A percentile compares a stretch with the other conserved stretches of the same genome.
Evolutionary conservation across 257 asterid species (phyloP).

Genomic region (Scutellaria galericulata): DNA sequence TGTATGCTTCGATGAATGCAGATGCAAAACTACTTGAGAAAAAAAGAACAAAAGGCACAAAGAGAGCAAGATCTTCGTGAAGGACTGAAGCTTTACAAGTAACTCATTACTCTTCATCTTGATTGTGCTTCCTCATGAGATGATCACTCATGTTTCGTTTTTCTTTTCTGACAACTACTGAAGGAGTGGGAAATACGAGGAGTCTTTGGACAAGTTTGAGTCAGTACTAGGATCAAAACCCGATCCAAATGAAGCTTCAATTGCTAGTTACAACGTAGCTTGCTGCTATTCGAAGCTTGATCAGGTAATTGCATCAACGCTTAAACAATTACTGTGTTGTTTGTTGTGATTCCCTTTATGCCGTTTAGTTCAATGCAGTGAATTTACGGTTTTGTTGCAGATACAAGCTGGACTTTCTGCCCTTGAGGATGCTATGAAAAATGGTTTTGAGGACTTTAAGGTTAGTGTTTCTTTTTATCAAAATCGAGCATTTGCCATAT

Average conservation of each 20-base stretch:
- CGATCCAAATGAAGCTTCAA: constrained; percentile 67
- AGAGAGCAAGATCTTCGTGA: constrained; percentile 83
- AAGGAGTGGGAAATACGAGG: constrained; percentile 82
- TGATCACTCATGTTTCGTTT: not conserved
- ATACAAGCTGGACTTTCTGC: constrained; percentile 90
- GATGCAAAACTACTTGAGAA: constrained; percentile 69
- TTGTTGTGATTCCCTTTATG: too few species aligned
- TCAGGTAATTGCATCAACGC: constrained; percentile 50
- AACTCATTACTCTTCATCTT: constrained; percentile 34
- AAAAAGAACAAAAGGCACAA: constrained; percentile 69
- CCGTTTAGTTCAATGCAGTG: too few species aligned
- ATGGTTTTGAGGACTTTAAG: constrained; percentile 77
- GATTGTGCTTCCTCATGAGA: not conserved
- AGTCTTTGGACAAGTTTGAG: constrained; percentile 84
- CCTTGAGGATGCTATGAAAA: constrained; percentile 68
- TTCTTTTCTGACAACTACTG: not conserved
- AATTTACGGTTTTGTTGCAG: constrained; percentile 42
- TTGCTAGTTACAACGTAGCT: constrained; percentile 91
- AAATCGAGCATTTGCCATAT: not conserved
- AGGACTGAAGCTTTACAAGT: constrained; percentile 87
- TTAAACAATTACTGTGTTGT: not conserved
- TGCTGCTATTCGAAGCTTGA: constrained; percentile 94
- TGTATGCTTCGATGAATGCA: constrained; percentile 35
- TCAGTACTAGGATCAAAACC: constrained; percentile 90
- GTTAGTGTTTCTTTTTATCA: constrained; percentile 33